Base-by-base conservation (phyloP, 148 eudicot species). In the Vaccinium macrocarpon region DNA sequence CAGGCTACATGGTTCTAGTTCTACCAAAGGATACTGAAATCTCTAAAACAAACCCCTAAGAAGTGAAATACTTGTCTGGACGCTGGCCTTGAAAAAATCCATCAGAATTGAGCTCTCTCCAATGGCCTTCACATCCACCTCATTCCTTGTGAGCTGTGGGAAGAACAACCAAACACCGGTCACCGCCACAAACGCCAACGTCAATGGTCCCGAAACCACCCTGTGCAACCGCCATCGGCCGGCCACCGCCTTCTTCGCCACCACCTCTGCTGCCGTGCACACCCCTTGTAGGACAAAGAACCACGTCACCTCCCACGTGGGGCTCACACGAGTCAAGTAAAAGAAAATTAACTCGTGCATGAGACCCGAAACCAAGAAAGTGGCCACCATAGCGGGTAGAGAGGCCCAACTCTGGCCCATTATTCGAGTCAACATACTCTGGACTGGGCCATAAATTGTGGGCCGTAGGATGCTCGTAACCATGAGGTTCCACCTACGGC, bases 271-370 rank as follows among this genome's bases (percentile, higher is more conserved):
- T 0, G 83, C 88, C 3, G 86, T 85, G 73, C 87, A 89, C 64
- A 89, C 29, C 70, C 96, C 94, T 18, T 93, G 94, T 10, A 92
- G 15, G 0, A 91, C 83, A 76, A 93, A 92, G 82, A 90, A 93
- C 86, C 89, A 88, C 77, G 93, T 93, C 52, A 93, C 93, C 85
- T 93, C 94, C 92, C 92, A 90, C 55, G 96, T 90, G 16, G 96
- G 94, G 13, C 51, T 18, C 23, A 38, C 94, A n/a, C 89, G 90
- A 0, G 94, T 84, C 4, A 89, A 12, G 76, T 93, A 91, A 62
- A 52, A 90, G 75, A 48, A 91, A 9, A 93, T 81, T 8, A 86
- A 0, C 84, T 93, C 96, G 25, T 93, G 94, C 94, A 93, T 93
- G 9, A 93, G 85, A 18, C 96, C 96, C 0, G 94, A 90, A 21